Evolutionary conservation across 495 filamentous ascomycete species (phyloP), one percentile per base, ranked within the genome.

Genomic region (Hyaloscypha bicolor): DNA sequence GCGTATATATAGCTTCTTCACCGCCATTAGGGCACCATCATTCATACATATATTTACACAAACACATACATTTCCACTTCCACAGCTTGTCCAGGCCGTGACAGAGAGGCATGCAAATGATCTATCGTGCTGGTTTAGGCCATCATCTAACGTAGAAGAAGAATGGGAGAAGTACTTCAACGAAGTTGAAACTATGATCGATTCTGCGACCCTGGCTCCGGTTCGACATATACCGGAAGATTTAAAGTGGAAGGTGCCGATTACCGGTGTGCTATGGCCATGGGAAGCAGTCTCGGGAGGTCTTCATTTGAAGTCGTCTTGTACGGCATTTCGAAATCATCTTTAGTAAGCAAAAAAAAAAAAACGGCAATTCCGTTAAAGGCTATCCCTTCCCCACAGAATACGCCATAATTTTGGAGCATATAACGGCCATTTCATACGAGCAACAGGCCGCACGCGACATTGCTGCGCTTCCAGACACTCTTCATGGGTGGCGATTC

Each of bases 81-180:
- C n/a, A n/a, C n/a, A n/a, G n/a, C n/a, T n/a, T n/a, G n/a, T n/a
- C n/a, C n/a, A n/a, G n/a, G n/a, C n/a, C n/a, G n/a, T n/a, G n/a
- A n/a, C n/a, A n/a, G 3, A n/a, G 32, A 21, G 55, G 25, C 25
- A 63, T 63, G 52, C 48, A 68, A n/a, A 3, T 68, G 11, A 51
- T 68, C 2, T 63, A 52, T 57, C 14, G 61, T 2, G 66, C 60
- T 19, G 66, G 66, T 6, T 9, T 37, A 4, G 52, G 3, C n/a
- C 32, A 32, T n/a, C 30, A 14, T 25, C 25, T 2, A 65, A 14
- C 9, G 14, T n/a, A 3, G n/a, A 56, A 25, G 14, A 29, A 9
- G 53, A 42, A 16, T 16, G 59, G 51, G 6, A 21, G 25, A 19
- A 22, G 1, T 57, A 30, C 25, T n/a, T 52, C 25, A 33, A 63